Conservation (phyloP, 495 filamentous ascomycete species). For the Penicillium cosmopolitanum region DNA sequence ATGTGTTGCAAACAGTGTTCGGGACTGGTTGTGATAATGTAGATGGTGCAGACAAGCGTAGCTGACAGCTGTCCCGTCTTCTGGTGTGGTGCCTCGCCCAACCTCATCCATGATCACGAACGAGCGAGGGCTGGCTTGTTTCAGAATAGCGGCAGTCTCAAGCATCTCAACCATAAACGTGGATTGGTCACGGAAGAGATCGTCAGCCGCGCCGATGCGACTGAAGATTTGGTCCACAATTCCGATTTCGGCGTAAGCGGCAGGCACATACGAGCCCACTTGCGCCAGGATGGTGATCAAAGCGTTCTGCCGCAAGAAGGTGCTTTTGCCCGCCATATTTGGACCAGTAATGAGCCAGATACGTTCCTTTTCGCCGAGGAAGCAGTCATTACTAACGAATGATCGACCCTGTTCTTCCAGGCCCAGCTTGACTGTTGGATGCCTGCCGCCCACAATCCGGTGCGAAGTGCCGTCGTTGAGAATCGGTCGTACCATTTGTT, state of each 20-base stretch:
- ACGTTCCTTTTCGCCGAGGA: constrained; percentile 67
- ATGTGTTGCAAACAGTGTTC: constrained; percentile 91
- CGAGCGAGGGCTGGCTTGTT: constrained; percentile 54
- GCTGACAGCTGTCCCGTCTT: constrained; percentile 86
- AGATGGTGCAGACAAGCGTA: constrained; percentile 87
- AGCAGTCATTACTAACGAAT: constrained; percentile 88
- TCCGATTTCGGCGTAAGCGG: constrained; percentile 79
- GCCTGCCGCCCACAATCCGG: constrained; percentile 79
- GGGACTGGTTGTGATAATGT: constrained; percentile 71
- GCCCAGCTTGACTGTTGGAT: constrained; percentile 85
- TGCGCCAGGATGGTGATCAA: constrained; percentile 92
- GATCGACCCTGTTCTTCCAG: constrained; percentile 77
- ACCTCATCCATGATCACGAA: constrained; percentile 99
- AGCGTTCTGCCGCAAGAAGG: constrained; percentile 92
- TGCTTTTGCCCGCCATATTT: constrained; percentile 99
- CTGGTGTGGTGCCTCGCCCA: constrained; percentile 88
- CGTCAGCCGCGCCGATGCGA: constrained; percentile 89
- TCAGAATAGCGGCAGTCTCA: constrained; percentile 56
- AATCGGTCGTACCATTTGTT: constrained; percentile 71
- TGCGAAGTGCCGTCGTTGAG: constrained; percentile 61
- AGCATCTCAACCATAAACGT: constrained; percentile 82
- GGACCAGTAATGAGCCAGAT: constrained; percentile 93
- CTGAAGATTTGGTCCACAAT: constrained; percentile 93
- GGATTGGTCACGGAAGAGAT: constrained; percentile 87
- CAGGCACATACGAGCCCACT: constrained; percentile 88